phyloP scores from a whole-genome alignment of 2,329 filamentous ascomycete species.

The Colletotrichum sp. region DNA sequence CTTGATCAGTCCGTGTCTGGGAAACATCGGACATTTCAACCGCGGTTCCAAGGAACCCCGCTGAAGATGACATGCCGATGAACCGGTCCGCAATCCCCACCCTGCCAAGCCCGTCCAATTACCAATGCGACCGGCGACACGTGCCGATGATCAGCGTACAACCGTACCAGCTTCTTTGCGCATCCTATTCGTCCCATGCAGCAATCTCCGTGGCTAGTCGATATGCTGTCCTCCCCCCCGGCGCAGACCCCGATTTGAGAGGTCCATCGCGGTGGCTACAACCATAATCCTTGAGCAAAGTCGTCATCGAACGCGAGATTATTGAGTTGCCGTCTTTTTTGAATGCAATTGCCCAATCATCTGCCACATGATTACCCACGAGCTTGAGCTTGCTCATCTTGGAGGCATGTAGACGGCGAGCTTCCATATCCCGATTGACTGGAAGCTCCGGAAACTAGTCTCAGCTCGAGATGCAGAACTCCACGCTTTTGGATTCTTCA shows the following conservation, averaged over 20 bases:
- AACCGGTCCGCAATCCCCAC: neutral
- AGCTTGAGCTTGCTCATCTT: neutral
- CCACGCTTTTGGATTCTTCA: neutral
- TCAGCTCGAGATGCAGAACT: neutral
- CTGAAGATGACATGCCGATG: neutral
- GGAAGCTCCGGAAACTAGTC: neutral
- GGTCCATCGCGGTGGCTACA: neutral
- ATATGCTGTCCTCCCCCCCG: neutral
- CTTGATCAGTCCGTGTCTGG: neutral
- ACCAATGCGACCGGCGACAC: neutral
- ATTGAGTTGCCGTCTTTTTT: neutral
- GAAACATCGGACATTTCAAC: neutral
- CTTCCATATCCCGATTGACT: neutral
- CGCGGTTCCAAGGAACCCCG: neutral
- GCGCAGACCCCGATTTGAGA: neutral
- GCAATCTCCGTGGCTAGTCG: neutral
- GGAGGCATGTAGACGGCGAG: neutral
- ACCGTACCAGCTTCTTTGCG: neutral
- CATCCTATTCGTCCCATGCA: neutral
- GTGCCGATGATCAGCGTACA: neutral
- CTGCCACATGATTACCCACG: conserved; percentile 5
- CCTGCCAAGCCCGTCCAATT: neutral
- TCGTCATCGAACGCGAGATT: neutral
- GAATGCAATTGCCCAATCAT: neutral
- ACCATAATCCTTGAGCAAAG: neutral